These are phyloP conservation scores for Exidia glandulosa DNA, from an alignment of 768 basidiomycete species.

Conservation along the genomic window DNA sequence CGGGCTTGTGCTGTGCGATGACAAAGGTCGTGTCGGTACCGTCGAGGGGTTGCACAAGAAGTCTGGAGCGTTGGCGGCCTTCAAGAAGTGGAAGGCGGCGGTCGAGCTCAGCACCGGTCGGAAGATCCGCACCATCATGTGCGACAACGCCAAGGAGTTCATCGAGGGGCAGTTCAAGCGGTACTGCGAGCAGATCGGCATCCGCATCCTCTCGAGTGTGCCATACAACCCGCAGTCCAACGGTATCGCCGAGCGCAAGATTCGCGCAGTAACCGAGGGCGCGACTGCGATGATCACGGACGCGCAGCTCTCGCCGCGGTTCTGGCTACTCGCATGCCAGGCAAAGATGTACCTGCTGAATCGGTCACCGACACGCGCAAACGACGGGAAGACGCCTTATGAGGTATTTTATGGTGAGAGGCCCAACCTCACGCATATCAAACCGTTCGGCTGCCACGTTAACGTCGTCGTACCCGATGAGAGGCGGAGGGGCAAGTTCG, in stretches of 20 bases:
- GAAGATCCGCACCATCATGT: constrained; percentile 2
- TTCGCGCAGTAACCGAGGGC: no score
- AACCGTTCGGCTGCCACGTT: constrained; percentile 8
- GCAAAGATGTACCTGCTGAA: no score
- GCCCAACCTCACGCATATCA: constrained; percentile 7
- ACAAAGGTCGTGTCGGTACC: neutral
- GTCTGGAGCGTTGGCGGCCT: neutral
- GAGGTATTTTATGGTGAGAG: constrained; percentile 3
- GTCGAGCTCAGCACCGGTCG: constrained; percentile 3
- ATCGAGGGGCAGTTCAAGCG: constrained; percentile 2
- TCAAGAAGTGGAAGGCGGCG: constrained; percentile 4
- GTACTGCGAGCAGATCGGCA: no score
- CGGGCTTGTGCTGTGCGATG: neutral
- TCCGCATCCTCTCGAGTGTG: no score
- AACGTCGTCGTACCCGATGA: constrained; percentile 7
- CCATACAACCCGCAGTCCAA: no score
- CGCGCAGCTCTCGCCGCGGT: no score
- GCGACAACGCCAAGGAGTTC: constrained; percentile 10
- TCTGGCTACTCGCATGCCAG: no score
- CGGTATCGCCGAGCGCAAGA: no score
- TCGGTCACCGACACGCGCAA: no score
- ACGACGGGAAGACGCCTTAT: no score
- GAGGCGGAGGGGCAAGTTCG: neutral
- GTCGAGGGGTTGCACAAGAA: neutral
- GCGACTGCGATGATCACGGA: no score